phyloP scores from a whole-genome alignment of 164 flowering plant genomes.

The Annona cherimola region DNA sequence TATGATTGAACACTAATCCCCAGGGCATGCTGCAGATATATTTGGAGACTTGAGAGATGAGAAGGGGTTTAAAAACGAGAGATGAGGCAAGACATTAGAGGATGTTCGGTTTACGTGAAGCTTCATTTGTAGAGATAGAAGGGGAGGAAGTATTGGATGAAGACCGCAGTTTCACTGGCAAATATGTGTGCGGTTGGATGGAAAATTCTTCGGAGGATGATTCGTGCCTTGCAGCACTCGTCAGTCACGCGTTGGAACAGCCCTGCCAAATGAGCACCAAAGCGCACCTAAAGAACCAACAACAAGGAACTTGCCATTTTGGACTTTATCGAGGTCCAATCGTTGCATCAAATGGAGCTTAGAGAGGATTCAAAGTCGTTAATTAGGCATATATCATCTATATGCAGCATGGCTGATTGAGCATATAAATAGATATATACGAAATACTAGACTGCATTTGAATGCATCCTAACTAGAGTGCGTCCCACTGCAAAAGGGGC shows the following conservation, averaged over 20 bases:
- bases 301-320: conserved; percentile 27
- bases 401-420: no score
- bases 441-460: no score
- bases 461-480: no score
- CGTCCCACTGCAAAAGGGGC: no score
- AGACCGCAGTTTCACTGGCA: conserved; percentile 26
- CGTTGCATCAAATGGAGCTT: conserved; percentile 35
- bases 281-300: conserved; percentile 10
- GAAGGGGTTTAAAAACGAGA: conserved; percentile 21
- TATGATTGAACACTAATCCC: no score
- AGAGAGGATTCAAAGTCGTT: conserved; percentile 33
- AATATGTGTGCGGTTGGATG: conserved; percentile 20
- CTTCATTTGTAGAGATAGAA: conserved; percentile 24
- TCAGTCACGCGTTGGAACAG: conserved; percentile 22
- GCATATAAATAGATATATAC: no score
- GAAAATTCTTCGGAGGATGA: no score
- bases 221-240: conserved; percentile 13
- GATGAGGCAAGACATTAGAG: conserved; percentile 16
- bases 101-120: conserved; percentile 33
- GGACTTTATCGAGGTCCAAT: conserved; percentile 31
- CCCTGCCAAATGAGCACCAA: conserved; percentile 41
- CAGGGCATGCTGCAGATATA: conserved; percentile 17
- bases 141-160: conserved; percentile 52
- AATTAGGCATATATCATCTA: no score
- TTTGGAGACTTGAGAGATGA: conserved; percentile 26